phyloP scores from a whole-genome alignment of 2,329 filamentous ascomycete genomes.

The Penicillium sp. region DNA sequence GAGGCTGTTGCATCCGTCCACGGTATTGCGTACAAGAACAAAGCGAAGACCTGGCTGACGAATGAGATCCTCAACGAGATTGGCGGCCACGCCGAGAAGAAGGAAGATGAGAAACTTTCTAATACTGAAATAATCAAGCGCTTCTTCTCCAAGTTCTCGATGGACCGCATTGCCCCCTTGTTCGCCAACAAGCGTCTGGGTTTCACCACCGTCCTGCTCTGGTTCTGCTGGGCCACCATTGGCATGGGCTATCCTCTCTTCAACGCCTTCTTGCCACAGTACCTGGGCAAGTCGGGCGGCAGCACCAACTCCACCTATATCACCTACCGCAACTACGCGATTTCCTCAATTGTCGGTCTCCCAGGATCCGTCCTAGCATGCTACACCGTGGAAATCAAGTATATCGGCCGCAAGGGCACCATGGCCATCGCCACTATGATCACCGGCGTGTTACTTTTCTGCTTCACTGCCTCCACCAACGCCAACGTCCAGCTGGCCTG shows the following conservation, averaged over 20 bases:
- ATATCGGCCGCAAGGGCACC: constrained; percentile 56
- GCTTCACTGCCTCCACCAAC: constrained; percentile 52
- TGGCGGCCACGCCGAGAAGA: constrained; percentile 47
- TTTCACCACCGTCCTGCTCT: constrained; percentile 56
- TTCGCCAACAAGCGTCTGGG: constrained; percentile 50
- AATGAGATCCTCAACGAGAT: constrained; percentile 61
- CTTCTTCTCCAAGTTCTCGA: constrained; percentile 64
- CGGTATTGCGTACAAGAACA: constrained; percentile 70
- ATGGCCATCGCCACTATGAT: constrained; percentile 54
- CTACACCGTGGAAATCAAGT: constrained; percentile 69
- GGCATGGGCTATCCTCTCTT: constrained; percentile 86
- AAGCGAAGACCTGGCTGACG: constrained; percentile 68
- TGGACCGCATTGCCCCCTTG: constrained; percentile 63
- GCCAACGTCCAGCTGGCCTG: constrained; percentile 52
- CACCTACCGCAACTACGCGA: constrained; percentile 75
- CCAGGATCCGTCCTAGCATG: constrained; percentile 73
- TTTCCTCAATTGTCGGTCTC: constrained; percentile 72
- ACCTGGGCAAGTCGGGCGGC: constrained; percentile 64
- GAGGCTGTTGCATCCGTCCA: constrained; percentile 79
- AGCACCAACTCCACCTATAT: constrained; percentile 49
- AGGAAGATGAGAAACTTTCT: constrained; percentile 41
- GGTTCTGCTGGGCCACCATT: constrained; percentile 79
- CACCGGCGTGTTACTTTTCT: constrained; percentile 54
- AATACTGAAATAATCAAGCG: constrained; percentile 52
- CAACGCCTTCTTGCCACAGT: constrained; percentile 84